Base-by-base conservation (phyloP, 345 rosid genomes). In the Theobroma cacao region DNA sequence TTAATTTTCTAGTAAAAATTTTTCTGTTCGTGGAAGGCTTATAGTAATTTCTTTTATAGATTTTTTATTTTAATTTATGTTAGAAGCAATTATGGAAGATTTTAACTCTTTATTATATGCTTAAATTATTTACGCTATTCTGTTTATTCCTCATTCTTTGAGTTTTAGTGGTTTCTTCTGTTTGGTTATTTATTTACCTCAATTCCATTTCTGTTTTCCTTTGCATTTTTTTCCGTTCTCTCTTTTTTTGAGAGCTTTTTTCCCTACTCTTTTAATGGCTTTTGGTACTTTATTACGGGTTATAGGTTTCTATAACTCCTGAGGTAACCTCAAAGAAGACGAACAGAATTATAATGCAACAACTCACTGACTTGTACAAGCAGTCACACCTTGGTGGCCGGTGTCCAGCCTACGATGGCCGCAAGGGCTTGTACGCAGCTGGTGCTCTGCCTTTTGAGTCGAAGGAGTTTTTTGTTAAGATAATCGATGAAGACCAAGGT, bases 351-450 rank as follows among this genome's bases (percentile, higher is more conserved):
- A 80, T 95, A 3, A 81, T 93, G 0, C 24, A 47, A 2, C 38
- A 64, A 26, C 85, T 95, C 0, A 75, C 50, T 10, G 0, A 8
- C 0, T 4, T 17, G 0, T 92, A 79, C 65, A 5, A 77, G 0
- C 79, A 56, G 5, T 84, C 90, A 0, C 87, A 90, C 18, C 59
- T 91, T 43, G 93, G 82, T 0, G 20, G 50, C 2, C 74, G 85
- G 45, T 20, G 4, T 6, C 89, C 87, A 2, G 98, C 97, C 0
- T 94, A 91, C 64, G 98, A 94, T 86, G 97, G 98, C 0, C 55
- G 80, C 74, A 94, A 92, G 68, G 86, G 90, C 45, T 65, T 92
- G 1, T 91, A 89, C 74, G 92, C 95, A 0, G 97, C 95, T 1
- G 98, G 95, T 1, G 70, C 88, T 0, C 61, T 95, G 2, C 98